A percentile compares a stretch with the other conserved stretches of the same genome.
phyloP scores from a whole-genome alignment of 352 stramenopile species.

The Phytophthora megakarya region DNA sequence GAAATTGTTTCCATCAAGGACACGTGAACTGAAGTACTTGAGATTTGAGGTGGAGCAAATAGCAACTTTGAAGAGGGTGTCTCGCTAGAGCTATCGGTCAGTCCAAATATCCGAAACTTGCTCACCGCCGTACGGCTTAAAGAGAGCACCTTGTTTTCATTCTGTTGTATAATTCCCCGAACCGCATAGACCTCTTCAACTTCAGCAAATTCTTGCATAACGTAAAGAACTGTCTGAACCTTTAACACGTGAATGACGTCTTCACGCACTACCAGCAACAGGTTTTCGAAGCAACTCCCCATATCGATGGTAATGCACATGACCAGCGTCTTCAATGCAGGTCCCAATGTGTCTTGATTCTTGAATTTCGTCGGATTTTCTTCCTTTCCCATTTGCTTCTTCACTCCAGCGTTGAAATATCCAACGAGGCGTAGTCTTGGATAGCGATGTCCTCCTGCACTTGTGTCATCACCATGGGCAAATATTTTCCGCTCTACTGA shows the following conservation, averaged over 20 bases:
- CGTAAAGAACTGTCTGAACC: constrained; percentile 52
- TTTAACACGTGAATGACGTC: constrained; percentile 76
- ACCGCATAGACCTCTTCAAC: constrained; percentile 32
- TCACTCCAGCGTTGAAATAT: constrained; percentile 24
- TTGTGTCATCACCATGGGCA: background rate
- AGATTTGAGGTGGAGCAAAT: constrained; percentile 20
- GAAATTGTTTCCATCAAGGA: constrained; percentile 29
- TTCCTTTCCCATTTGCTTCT: constrained; percentile 21
- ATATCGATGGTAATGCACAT: constrained; percentile 64
- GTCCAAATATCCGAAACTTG: constrained; percentile 28
- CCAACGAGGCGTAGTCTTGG: constrained; percentile 40
- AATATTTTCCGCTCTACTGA: constrained; percentile 20
- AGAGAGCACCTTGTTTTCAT: constrained; percentile 22
- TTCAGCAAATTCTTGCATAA: constrained; percentile 28
- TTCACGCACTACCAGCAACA: constrained; percentile 54
- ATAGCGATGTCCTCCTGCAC: constrained; percentile 16
- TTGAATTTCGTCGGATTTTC: constrained; percentile 10
- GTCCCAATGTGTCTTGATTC: constrained; percentile 24
- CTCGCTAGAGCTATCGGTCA: constrained; percentile 10
- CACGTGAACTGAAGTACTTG: constrained; percentile 8
- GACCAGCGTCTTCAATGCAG: constrained; percentile 23
- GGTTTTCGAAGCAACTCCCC: constrained; percentile 48
- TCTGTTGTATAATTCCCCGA: constrained; percentile 15
- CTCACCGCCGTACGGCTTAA: constrained; percentile 27
- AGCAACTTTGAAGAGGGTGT: constrained; percentile 1